A percentile compares a stretch with the other conserved stretches of the same genome.
phyloP scores from a whole-genome alignment of 1,284 basidiomycete genomes.

The Flammula alnicola region DNA sequence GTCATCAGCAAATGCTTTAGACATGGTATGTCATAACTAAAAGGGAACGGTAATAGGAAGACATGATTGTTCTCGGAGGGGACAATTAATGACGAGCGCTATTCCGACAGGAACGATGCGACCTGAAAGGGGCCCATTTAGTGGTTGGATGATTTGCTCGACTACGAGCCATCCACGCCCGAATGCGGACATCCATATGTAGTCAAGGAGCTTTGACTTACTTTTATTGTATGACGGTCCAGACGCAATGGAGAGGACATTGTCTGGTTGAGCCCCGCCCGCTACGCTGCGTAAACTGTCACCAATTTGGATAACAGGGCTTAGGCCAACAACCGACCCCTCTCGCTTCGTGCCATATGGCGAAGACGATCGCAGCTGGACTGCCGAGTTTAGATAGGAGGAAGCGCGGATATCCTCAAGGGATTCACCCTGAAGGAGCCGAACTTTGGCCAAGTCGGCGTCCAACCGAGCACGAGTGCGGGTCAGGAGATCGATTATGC shows the following conservation, averaged over 20 bases:
- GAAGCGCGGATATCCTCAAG: slow-evolving; percentile 28
- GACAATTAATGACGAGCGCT: neutral
- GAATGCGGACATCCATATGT: no score
- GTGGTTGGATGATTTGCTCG: no score
- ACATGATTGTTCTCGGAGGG: neutral
- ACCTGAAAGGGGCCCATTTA: no score
- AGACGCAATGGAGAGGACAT: slow-evolving; percentile 17
- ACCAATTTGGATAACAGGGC: slow-evolving; percentile 50
- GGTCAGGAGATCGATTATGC: slow-evolving; percentile 55
- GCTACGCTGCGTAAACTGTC: slow-evolving; percentile 48
- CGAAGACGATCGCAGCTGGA: slow-evolving; percentile 20
- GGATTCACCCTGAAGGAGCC: slow-evolving; percentile 58
- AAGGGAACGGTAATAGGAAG: no score
- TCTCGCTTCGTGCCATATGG: slow-evolving; percentile 21
- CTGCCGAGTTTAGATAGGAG: slow-evolving; percentile 13
- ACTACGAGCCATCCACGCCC: no score
- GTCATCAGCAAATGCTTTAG: neutral
- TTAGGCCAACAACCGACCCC: slow-evolving; percentile 33
- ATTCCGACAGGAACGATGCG: no score
- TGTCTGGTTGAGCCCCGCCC: slow-evolving; percentile 10
- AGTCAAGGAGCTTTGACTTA: no score
- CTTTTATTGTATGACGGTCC: slow-evolving; percentile 30
- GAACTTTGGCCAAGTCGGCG: slow-evolving; percentile 56
- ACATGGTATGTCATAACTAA: neutral
- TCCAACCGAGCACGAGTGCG: slow-evolving; percentile 60